A percentile compares a stretch with the other conserved stretches of the same genome.
phyloP scores from a whole-genome alignment of 2,329 filamentous ascomycete genomes.

The Colletotrichum aenigma region DNA sequence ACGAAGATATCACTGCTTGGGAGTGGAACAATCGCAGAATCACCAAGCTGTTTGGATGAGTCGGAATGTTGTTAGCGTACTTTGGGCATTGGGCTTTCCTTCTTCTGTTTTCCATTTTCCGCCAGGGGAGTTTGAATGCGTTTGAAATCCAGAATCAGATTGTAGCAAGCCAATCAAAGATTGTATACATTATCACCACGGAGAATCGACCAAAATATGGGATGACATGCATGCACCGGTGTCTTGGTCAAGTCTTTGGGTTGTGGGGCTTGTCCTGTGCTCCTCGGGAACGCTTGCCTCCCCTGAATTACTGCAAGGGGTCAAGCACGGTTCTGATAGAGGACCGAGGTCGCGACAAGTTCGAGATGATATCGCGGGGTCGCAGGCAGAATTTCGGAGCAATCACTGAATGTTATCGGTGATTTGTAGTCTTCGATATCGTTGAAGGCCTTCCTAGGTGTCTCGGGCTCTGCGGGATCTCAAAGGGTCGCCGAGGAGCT shows the following conservation, averaged over 20 bases:
- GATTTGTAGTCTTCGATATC: background rate
- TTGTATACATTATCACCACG: background rate
- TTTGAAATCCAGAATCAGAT: background rate
- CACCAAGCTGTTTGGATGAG: constrained; percentile 21
- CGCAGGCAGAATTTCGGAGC: background rate
- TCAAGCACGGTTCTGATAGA: background rate
- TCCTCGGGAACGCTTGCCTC: background rate
- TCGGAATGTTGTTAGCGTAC: background rate
- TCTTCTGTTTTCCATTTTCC: background rate
- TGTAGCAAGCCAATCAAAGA: background rate
- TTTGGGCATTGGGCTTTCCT: background rate
- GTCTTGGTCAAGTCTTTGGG: background rate
- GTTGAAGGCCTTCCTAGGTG: background rate
- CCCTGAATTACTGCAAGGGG: background rate
- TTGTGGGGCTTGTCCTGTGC: background rate
- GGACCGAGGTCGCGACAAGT: background rate
- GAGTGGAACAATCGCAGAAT: constrained; percentile 32
- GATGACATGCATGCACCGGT: background rate
- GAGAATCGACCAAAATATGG: background rate
- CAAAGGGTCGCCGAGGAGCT: background rate
- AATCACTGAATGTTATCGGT: background rate
- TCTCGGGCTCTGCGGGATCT: background rate
- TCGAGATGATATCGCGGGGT: background rate
- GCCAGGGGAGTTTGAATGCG: background rate
- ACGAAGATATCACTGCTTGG: constrained; percentile 36